Percentiles rank a stretch among this genome's conserved stretches.
These are phyloP conservation scores for Eremochloa ophiuroides DNA, from an alignment of 176 grass and related monocot species.

Conservation along the genomic window DNA sequence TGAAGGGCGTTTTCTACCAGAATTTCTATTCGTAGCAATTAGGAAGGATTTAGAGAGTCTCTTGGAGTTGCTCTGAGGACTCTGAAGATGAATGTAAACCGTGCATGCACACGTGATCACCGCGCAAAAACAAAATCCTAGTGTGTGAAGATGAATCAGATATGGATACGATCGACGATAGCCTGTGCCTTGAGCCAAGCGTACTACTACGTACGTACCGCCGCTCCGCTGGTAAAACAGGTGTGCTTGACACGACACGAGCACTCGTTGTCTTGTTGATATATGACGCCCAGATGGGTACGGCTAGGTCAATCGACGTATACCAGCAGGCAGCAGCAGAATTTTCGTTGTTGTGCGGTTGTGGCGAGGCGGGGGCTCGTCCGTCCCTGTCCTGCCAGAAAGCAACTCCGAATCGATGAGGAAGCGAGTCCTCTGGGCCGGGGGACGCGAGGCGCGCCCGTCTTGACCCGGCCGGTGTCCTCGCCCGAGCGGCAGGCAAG, in stretches of 20 bases:
- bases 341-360: background rate
- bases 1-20: too few species aligned
- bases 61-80: too few species aligned
- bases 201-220: too few species aligned
- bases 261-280: too few species aligned
- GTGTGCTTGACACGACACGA: background rate
- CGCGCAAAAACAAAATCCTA: too few species aligned
- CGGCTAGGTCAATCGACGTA: background rate
- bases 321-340: background rate
- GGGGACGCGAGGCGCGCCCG: background rate
- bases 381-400: background rate
- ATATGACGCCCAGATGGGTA: background rate
- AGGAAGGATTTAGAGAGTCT: too few species aligned
- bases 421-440: background rate
- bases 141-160: background rate
- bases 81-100: background rate
- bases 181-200: too few species aligned
- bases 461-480: background rate
- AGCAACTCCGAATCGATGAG: background rate
- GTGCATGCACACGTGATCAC: background rate
- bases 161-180: too few species aligned
- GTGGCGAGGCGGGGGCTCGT: background rate
- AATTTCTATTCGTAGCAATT: too few species aligned
- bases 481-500: background rate
- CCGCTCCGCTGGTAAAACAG: too few species aligned